These are phyloP conservation scores for Lachnellula occidentalis DNA, from an alignment of 2,329 filamentous ascomycete genomes.

Conservation along the genomic window DNA sequence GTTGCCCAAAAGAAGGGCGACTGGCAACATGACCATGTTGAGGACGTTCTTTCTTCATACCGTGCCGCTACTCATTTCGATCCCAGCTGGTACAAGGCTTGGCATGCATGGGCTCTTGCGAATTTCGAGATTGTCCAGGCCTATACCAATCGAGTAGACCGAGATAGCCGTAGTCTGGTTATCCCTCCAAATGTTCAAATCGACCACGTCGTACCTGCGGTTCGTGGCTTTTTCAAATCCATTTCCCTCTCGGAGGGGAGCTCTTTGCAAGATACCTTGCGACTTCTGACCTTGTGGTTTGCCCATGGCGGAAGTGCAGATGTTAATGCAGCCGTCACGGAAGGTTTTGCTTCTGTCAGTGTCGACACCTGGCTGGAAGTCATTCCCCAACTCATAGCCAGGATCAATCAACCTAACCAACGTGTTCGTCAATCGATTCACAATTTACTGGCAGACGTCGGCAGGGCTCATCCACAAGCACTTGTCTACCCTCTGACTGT, in stretches of 20 bases:
- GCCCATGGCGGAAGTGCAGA: constrained; percentile 83
- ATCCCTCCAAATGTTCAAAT: constrained; percentile 62
- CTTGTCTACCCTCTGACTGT: constrained; percentile 96
- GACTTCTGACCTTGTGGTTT: constrained; percentile 93
- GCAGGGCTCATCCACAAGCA: constrained; percentile 89
- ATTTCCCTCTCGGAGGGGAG: constrained; percentile 88
- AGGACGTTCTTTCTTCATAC: constrained; percentile 88
- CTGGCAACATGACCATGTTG: constrained; percentile 81
- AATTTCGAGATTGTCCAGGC: constrained; percentile 97
- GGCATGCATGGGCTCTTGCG: constrained; percentile 96
- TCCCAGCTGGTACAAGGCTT: constrained; percentile 95
- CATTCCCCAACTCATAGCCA: constrained; percentile 92
- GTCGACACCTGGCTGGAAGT: constrained; percentile 99
- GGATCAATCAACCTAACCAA: constrained; percentile 92
- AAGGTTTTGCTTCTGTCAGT: constrained; percentile 86
- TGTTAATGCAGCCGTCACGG: constrained; percentile 81
- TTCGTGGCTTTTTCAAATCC: constrained; percentile 95
- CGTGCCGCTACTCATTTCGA: constrained; percentile 90
- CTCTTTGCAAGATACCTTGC: constrained; percentile 90
- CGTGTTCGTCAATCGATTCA: constrained; percentile 88
- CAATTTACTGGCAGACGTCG: constrained; percentile 85
- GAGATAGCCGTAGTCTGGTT: constrained; percentile 31
- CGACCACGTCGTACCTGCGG: constrained; percentile 88
- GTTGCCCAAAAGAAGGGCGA: constrained; percentile 78
- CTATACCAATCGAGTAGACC: constrained; percentile 39